These are phyloP conservation scores for Sporodiniella umbellata DNA, from an alignment of 371 early-diverging fungal genomes.

Conservation along the genomic window DNA sequence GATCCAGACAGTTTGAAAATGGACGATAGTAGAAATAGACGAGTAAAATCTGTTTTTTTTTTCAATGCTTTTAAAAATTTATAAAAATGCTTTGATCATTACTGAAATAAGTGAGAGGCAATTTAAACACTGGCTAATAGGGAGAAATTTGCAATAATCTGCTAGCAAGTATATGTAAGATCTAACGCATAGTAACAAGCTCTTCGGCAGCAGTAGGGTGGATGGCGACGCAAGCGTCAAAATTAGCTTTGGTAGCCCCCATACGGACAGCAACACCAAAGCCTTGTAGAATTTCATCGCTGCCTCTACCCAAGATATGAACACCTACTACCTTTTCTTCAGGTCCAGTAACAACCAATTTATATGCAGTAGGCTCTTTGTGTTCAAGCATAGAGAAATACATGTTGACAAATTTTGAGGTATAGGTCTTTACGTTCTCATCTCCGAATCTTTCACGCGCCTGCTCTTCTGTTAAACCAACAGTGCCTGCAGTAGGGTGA, in stretches of 20 bases:
- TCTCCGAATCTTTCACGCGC: conserved; percentile 76
- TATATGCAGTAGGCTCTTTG: conserved; percentile 88
- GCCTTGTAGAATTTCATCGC: conserved; percentile 93
- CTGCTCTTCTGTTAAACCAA: conserved; percentile 86
- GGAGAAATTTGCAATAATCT: too few species aligned
- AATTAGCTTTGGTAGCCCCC: conserved; percentile 96
- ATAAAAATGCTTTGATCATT: too few species aligned
- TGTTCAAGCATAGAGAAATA: conserved; percentile 85
- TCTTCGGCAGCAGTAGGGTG: conserved; percentile 98
- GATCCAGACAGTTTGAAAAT: too few species aligned
- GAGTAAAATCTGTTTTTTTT: too few species aligned
- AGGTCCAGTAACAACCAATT: conserved; percentile 79
- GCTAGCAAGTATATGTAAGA: too few species aligned
- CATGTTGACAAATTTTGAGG: conserved; percentile 88
- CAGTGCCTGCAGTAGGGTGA: conserved; percentile 89
- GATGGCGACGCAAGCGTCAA: conserved; percentile 95
- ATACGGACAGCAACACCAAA: conserved; percentile 87
- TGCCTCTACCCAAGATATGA: conserved; percentile 90
- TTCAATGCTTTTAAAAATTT: too few species aligned
- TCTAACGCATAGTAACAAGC: conserved; percentile 43
- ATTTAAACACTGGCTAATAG: too few species aligned
- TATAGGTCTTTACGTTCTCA: conserved; percentile 81
- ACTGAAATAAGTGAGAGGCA: too few species aligned
- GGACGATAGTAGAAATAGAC: too few species aligned
- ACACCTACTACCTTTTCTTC: conserved; percentile 96